Conservation (phyloP, 2,329 filamentous ascomycete genomes). For the Sordariomycetes sp. region DNA sequence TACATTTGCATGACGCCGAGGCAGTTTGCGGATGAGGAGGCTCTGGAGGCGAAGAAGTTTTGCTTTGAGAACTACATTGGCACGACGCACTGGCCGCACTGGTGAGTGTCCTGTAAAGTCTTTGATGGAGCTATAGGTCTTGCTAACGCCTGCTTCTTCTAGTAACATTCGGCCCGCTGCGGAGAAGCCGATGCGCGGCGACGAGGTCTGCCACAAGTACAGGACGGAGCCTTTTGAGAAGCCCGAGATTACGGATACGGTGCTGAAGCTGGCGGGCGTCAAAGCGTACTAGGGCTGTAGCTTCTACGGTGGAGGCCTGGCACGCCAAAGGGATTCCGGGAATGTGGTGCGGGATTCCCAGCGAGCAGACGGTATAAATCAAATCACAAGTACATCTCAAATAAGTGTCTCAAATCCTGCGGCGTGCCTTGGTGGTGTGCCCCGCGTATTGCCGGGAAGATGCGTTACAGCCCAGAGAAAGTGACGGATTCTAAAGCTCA, state of each 20-base stretch:
- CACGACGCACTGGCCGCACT: constrained; percentile 19
- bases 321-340: background rate
- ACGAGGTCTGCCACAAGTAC: constrained; percentile 19
- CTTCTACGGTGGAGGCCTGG: too few species aligned
- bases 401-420: too few species aligned
- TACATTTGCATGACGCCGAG: constrained; percentile 23
- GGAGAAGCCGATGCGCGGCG: constrained; percentile 20
- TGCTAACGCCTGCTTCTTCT: constrained; percentile 6
- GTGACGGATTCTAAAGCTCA: too few species aligned
- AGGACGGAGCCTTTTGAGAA: constrained; percentile 14
- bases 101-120: constrained; percentile 7
- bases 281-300: constrained; percentile 5
- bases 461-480: too few species aligned
- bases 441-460: too few species aligned
- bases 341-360: too few species aligned
- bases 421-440: too few species aligned
- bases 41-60: constrained; percentile 11
- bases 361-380: too few species aligned
- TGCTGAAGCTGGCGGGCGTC: constrained; percentile 14
- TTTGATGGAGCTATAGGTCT: constrained; percentile 12
- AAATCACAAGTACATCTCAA: too few species aligned
- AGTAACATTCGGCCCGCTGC: constrained; percentile 21
- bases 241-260: constrained; percentile 12
- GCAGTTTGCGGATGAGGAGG: constrained; percentile 17
- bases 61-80: constrained; percentile 14